Conservation (phyloP, 2,329 filamentous ascomycete genomes). For the Lojkania enalia region DNA sequence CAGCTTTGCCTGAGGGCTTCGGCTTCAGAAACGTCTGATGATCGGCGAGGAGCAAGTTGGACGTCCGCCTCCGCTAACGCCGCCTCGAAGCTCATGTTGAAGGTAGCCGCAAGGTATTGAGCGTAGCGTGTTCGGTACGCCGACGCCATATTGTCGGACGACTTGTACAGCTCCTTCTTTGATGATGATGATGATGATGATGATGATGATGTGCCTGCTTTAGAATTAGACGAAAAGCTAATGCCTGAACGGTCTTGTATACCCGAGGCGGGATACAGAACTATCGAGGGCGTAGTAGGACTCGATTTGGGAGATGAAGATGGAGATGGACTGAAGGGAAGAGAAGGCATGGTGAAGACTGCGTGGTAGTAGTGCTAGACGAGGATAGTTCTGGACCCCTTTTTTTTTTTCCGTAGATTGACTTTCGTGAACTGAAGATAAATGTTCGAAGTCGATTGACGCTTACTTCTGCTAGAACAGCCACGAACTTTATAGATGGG, state of each 20-base stretch:
- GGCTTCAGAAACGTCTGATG: conserved; percentile 41
- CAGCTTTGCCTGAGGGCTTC: conserved; percentile 37
- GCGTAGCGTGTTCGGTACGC: conserved; percentile 44
- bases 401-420: conserved; percentile 35
- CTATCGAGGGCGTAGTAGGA: conserved; percentile 41
- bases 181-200: too few species aligned
- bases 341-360: conserved; percentile 42
- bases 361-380: conserved; percentile 6
- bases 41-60: conserved; percentile 40
- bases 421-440: too few species aligned
- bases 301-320: conserved; percentile 37
- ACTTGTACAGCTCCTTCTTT: conserved; percentile 40
- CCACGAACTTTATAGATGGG: conserved; percentile 37
- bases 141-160: conserved; percentile 35
- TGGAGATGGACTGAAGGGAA: conserved; percentile 44
- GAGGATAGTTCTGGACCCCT: conserved; percentile 35
- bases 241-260: conserved; percentile 44
- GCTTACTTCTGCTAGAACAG: conserved; percentile 28
- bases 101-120: conserved; percentile 45
- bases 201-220: conserved; percentile 37
- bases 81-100: conserved; percentile 45
- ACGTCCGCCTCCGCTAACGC: conserved; percentile 43
- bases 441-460: conserved; percentile 28
- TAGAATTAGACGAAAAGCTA: conserved; percentile 42
- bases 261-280: conserved; percentile 46